Percentiles rank a stretch among this genome's conserved stretches.
Conservation (phyloP, 176 grass and related monocot species). For the Panicum miliaceum region DNA sequence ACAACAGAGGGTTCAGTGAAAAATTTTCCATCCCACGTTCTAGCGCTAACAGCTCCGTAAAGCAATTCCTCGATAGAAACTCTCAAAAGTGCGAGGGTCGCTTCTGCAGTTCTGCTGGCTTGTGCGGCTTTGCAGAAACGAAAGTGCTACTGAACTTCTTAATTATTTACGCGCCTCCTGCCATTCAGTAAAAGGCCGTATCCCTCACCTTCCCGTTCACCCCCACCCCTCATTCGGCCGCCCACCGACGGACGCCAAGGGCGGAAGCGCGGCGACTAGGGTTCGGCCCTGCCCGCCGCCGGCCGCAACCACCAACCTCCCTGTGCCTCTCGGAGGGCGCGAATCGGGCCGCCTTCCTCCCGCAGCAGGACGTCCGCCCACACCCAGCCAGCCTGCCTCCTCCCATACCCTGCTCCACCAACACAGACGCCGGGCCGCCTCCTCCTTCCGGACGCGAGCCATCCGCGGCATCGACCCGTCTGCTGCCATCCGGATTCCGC, state of each 20-base stretch:
- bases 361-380: not conserved
- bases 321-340: not conserved
- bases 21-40: no score
- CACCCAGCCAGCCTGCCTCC: not conserved
- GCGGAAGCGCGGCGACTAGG: not conserved
- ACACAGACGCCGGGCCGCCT: not conserved
- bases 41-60: no score
- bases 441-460: not conserved
- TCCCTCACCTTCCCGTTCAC: not conserved
- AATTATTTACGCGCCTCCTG: not conserved
- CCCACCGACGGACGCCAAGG: not conserved
- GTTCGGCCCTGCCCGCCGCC: not conserved
- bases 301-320: not conserved
- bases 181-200: not conserved
- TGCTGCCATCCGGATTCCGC: not conserved
- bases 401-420: not conserved
- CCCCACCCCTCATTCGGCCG: not conserved
- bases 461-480: not conserved
- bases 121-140: no score
- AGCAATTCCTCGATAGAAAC: no score
- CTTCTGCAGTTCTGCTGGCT: no score
- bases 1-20: no score
- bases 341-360: not conserved
- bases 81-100: no score
- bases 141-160: no score